Conservation (phyloP, 345 rosid species). For the Populus pruinosa region DNA sequence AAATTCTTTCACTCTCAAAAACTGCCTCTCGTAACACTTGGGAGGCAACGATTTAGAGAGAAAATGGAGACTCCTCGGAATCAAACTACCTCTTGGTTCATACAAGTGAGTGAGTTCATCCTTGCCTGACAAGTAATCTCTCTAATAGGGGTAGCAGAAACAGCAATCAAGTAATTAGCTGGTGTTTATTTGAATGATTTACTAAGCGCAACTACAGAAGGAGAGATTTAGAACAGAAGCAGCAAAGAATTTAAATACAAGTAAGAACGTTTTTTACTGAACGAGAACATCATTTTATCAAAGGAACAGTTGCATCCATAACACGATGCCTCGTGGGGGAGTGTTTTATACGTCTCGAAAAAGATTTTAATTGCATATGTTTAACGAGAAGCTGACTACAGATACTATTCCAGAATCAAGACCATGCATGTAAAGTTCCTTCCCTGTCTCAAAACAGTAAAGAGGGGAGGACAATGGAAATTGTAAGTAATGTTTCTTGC, state of each 20-base stretch:
- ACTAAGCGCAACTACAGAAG: neutral
- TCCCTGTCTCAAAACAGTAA: neutral
- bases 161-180: neutral
- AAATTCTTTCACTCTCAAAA: neutral
- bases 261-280: neutral
- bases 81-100: neutral
- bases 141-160: constrained; percentile 22
- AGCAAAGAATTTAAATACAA: neutral
- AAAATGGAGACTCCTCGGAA: neutral
- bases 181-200: neutral
- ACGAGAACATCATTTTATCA: neutral
- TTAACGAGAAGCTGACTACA: too few relatives aligned
- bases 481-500: too few relatives aligned
- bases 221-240: neutral
- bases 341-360: neutral
- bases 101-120: neutral
- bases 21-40: neutral
- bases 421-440: neutral
- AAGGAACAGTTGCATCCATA: neutral
- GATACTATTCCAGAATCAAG: neutral
- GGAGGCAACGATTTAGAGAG: neutral
- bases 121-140: constrained; percentile 50
- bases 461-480: too few relatives aligned
- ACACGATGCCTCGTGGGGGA: neutral
- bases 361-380: neutral